Base-by-base conservation (phyloP, 257 asterid species). In the Ilex asprella region DNA sequence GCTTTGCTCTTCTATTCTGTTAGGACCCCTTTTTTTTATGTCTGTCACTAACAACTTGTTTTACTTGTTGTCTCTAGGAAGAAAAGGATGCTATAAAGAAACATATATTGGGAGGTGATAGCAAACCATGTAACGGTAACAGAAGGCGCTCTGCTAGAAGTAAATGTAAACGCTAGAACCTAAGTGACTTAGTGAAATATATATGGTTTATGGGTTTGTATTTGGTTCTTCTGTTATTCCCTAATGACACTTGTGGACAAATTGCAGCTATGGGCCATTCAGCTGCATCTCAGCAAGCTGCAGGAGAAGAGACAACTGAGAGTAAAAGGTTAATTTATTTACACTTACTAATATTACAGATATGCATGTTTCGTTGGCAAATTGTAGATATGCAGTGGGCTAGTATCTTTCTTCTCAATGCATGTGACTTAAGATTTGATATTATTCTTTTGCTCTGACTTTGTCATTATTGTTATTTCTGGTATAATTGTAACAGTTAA, bases 211-310 rank as follows among this genome's bases (percentile, higher is more conserved):
- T 29, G 3, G n/a, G 10, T 15, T 53, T 50, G 0, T 50, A 6
- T 11, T 50, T 41, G 12, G 47, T 41, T 41, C 7, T 10, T 53
- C 30, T 1, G 2, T 53, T 53, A 14, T 16, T 21, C 2, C 0
- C 57, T 35, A 35, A 35, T 35, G 41, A 8, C 5, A 3, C 5
- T 53, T 53, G 55, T 50, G 13, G 16, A 50, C 10, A 15, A 15
- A 63, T 60, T 81, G 86, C 85, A 91, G 98, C 98, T 54, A 67
- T 81, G 68, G 89, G 94, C 61, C 72, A 83, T 64, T 82, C 89
- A 13, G 35, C 70, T 21, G 9, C 67, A 32, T 69, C 80, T 70
- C 83, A 73, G 31, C 78, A 72, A 56, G 69, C 30, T 15, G 67
- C 67, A 69, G 83, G 73, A 58, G 79, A 82, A 77, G 94, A 80